Percentiles rank a stretch among this genome's conserved stretches.
These are phyloP conservation scores for Phytophthora capsici DNA, from an alignment of 352 stramenopile genomes.

Conservation along the genomic window DNA sequence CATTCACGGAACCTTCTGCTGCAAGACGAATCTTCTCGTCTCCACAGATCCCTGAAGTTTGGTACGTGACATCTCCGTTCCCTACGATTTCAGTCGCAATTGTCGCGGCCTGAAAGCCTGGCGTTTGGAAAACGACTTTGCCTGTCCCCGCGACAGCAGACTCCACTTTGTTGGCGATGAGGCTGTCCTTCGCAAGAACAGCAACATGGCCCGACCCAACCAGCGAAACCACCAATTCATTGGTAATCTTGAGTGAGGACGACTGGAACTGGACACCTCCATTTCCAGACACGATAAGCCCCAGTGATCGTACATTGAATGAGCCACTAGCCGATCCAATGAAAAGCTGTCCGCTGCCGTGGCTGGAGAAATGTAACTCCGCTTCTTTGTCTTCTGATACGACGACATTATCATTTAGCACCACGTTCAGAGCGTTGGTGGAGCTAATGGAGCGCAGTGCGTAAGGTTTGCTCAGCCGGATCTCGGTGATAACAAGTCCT, in stretches of 20 bases:
- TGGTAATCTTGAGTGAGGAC: constrained; percentile 29
- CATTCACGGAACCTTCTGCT: constrained; percentile 45
- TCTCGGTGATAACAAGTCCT: constrained; percentile 43
- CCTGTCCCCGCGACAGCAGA: constrained; percentile 38
- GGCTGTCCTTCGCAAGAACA: constrained; percentile 29
- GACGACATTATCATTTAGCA: constrained; percentile 39
- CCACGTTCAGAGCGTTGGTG: constrained; percentile 29
- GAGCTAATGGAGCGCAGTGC: constrained; percentile 20
- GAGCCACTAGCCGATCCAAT: constrained; percentile 2
- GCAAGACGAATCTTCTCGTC: constrained; percentile 37
- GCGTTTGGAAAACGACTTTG: constrained; percentile 41
- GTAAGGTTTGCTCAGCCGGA: constrained; percentile 33
- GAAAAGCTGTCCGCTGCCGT: constrained; percentile 29
- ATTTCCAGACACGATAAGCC: constrained; percentile 27
- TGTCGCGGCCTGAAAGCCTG: constrained; percentile 7
- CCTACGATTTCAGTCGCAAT: constrained; percentile 36
- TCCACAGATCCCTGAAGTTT: constrained; percentile 35
- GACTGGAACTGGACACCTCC: constrained; percentile 40
- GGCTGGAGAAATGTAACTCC: constrained; percentile 29
- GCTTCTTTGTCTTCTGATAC: constrained; percentile 35
- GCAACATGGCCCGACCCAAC: constrained; percentile 28
- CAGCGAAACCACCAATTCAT: constrained; percentile 20
- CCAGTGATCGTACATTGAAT: constrained; percentile 21
- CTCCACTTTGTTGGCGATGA: constrained; percentile 29
- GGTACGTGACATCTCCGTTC: constrained; percentile 47